These are phyloP conservation scores for Elaeis guineensis DNA, from an alignment of 176 grass and related monocot genomes.

Conservation along the genomic window DNA sequence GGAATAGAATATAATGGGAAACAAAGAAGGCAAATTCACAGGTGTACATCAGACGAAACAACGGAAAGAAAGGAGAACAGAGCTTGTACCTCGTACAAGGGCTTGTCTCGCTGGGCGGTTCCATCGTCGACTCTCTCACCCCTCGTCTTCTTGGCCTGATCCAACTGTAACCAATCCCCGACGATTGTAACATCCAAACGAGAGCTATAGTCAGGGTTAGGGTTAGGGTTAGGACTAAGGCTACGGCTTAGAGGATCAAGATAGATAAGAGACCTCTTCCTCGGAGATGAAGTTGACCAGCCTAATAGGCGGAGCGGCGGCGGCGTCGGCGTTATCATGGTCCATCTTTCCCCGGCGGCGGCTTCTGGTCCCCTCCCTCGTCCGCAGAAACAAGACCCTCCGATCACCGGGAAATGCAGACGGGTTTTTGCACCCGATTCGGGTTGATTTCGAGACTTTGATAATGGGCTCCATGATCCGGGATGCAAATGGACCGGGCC, in stretches of 20 bases:
- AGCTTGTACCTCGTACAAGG: slow-evolving; percentile 54
- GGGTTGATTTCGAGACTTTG: no score
- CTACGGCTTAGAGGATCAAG: background rate
- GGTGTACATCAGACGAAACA: no score
- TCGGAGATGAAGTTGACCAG: slow-evolving; percentile 95
- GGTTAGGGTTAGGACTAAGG: slow-evolving; percentile 20
- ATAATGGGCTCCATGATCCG: no score
- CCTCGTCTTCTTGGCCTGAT: slow-evolving; percentile 70
- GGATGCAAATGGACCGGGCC: no score
- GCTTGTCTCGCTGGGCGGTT: slow-evolving; percentile 81
- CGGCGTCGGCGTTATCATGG: background rate
- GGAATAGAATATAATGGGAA: no score
- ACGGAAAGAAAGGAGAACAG: no score
- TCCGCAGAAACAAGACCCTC: background rate
- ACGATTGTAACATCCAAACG: background rate
- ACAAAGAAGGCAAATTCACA: no score
- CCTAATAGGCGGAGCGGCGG: slow-evolving; percentile 32
- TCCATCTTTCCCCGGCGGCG: slow-evolving; percentile 15
- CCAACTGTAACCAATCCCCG: slow-evolving; percentile 36
- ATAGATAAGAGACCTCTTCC: slow-evolving; percentile 48
- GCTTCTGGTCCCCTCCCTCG: slow-evolving; percentile 7
- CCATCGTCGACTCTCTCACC: slow-evolving; percentile 88
- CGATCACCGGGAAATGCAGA: background rate
- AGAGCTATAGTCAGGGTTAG: slow-evolving; percentile 15
- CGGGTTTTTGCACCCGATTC: background rate